phyloP scores from a whole-genome alignment of 192 early-diverging fungal genomes.

The Lunasporangiospora selenospora region DNA sequence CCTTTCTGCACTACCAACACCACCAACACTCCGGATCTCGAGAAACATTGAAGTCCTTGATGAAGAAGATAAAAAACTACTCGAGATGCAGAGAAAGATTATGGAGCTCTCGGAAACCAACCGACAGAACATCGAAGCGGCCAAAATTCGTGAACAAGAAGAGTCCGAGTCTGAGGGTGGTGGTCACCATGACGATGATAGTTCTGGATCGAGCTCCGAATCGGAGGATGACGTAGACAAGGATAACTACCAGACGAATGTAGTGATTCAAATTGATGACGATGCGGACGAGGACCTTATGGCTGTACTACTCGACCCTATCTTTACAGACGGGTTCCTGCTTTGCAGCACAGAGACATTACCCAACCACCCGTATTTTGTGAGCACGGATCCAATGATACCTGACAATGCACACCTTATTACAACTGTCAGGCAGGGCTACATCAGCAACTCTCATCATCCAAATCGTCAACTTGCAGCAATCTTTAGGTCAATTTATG shows the following conservation, averaged over 20 bases:
- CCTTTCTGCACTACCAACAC: slow-evolving; percentile 72
- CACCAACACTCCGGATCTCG: slow-evolving; percentile 72
- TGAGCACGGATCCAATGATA: slow-evolving; percentile 47
- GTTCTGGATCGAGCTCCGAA: slow-evolving; percentile 21
- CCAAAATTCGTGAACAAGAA: slow-evolving; percentile 46
- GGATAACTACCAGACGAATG: slow-evolving; percentile 47
- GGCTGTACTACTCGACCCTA: slow-evolving; percentile 59
- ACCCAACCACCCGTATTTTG: slow-evolving; percentile 47
- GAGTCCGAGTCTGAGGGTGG: slow-evolving; percentile 23
- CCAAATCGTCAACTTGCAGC: slow-evolving; percentile 76
- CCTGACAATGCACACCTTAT: slow-evolving; percentile 59
- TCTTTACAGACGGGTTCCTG: slow-evolving; percentile 65
- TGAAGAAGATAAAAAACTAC: slow-evolving; percentile 71
- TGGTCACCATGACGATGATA: slow-evolving; percentile 33
- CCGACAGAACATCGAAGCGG: slow-evolving; percentile 63
- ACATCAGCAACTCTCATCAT: slow-evolving; percentile 67
- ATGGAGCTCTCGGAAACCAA: slow-evolving; percentile 71
- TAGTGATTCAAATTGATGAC: slow-evolving; percentile 83
- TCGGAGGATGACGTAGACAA: slow-evolving; percentile 43
- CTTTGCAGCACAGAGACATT: slow-evolving; percentile 65
- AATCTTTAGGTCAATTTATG: slow-evolving; percentile 69
- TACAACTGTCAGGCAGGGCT: slow-evolving; percentile 66
- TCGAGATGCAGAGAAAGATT: slow-evolving; percentile 74
- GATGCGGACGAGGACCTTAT: slow-evolving; percentile 80
- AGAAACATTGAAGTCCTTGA: slow-evolving; percentile 77